phyloP scores from a whole-genome alignment of 768 basidiomycete genomes.

The Russula olivacea region DNA sequence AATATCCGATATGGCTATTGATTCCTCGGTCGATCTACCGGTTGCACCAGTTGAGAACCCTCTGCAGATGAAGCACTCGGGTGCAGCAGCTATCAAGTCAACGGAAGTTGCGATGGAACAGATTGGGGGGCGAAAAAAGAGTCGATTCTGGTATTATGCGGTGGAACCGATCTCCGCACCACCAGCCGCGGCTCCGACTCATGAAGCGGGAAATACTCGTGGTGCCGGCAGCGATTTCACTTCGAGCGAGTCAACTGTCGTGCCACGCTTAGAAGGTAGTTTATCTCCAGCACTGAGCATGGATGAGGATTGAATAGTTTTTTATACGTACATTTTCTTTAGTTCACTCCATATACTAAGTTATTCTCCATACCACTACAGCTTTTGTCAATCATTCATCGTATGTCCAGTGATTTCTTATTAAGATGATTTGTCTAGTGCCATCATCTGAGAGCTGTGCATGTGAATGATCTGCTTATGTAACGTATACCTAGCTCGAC shows the following conservation, averaged over 20 bases:
- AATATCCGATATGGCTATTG: slow-evolving; percentile 27
- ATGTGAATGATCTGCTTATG: not conserved
- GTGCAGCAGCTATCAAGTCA: slow-evolving; percentile 63
- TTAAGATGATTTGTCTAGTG: not conserved
- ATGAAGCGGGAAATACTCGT: not conserved
- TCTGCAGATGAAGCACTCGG: slow-evolving; percentile 45
- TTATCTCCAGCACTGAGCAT: slow-evolving; percentile 40
- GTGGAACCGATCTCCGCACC: slow-evolving; percentile 57
- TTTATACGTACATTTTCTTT: slow-evolving; percentile 13
- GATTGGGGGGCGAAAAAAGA: slow-evolving; percentile 74
- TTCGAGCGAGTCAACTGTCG: slow-evolving; percentile 25
- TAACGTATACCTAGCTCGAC: not conserved
- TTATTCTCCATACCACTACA: slow-evolving; percentile 22
- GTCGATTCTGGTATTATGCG: slow-evolving; percentile 86
- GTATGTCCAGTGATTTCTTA: slow-evolving; percentile 6
- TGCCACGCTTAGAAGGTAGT: slow-evolving; percentile 38
- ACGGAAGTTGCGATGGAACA: slow-evolving; percentile 71
- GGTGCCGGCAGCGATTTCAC: slow-evolving; percentile 20
- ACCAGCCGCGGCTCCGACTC: not conserved
- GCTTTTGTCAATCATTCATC: slow-evolving; percentile 8
- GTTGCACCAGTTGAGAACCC: slow-evolving; percentile 32
- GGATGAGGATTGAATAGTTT: slow-evolving; percentile 29
- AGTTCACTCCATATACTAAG: slow-evolving; percentile 21
- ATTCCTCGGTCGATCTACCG: slow-evolving; percentile 10
- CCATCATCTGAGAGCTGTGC: too few relatives aligned